Conservation (phyloP, 1,139 yeast genomes). For the Schizosaccharomyces versatilis region DNA sequence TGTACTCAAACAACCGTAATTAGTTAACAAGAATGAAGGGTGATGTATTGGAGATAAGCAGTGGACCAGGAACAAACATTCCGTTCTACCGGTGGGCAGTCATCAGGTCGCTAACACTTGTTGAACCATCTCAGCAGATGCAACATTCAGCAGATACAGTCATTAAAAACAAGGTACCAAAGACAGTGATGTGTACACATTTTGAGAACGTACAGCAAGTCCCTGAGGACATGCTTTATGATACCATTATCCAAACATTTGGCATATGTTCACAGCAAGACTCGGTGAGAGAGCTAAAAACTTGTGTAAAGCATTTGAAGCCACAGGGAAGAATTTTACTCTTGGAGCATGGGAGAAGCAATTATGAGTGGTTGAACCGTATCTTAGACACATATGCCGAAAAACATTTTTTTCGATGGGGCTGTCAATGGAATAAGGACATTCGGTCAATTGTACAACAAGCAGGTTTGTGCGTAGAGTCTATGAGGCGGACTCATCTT, state of each 20-base stretch:
- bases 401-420: slow-evolving; percentile 75
- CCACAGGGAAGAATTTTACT: slow-evolving; percentile 71
- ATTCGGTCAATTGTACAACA: slow-evolving; percentile 66
- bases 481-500: slow-evolving; percentile 58
- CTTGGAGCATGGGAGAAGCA: slow-evolving; percentile 80
- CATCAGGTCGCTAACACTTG: slow-evolving; percentile 52
- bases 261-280: slow-evolving; percentile 91
- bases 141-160: slow-evolving; percentile 58
- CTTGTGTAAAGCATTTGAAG: slow-evolving; percentile 47
- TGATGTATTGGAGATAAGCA: slow-evolving; percentile 65
- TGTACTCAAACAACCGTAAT: not conserved
- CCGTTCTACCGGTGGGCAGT: slow-evolving; percentile 42
- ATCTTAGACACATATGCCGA: slow-evolving; percentile 68
- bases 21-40: slow-evolving; percentile 6
- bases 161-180: slow-evolving; percentile 44
- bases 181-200: slow-evolving; percentile 40
- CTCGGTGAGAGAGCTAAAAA: slow-evolving; percentile 60
- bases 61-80: slow-evolving; percentile 89
- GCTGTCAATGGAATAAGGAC: slow-evolving; percentile 91
- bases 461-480: slow-evolving; percentile 65
- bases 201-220: slow-evolving; percentile 82
- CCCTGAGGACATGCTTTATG: slow-evolving; percentile 37
- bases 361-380: slow-evolving; percentile 53
- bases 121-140: slow-evolving; percentile 73
- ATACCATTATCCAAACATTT: slow-evolving; percentile 79